Conservation (phyloP, 2,329 filamentous ascomycete genomes). For the Xylogone sp. region DNA sequence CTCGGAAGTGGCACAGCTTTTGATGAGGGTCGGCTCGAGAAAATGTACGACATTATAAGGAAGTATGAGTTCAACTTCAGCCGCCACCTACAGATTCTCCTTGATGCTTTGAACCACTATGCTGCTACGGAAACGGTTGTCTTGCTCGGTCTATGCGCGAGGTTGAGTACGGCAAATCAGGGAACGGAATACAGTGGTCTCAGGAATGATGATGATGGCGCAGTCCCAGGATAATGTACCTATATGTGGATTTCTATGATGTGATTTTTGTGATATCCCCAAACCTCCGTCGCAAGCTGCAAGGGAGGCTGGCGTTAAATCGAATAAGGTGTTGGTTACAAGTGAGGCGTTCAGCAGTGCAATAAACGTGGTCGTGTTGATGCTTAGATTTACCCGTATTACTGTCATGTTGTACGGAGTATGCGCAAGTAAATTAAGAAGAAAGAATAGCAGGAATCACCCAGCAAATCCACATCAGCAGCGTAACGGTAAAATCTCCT, state of each 20-base stretch:
- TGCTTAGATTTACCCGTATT: too few species aligned
- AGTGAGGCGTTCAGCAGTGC: background rate
- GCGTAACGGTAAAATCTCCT: too few species aligned
- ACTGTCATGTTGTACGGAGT: too few species aligned
- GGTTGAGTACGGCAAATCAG: slow-evolving; percentile 77
- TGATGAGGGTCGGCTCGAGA: slow-evolving; percentile 25
- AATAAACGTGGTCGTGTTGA: background rate
- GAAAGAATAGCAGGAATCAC: too few species aligned
- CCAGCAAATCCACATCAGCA: too few species aligned
- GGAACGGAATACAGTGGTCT: slow-evolving; percentile 63
- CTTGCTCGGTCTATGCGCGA: slow-evolving; percentile 79
- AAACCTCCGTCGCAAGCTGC: background rate
- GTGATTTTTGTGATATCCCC: slow-evolving; percentile 2
- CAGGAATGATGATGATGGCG: slow-evolving; percentile 52
- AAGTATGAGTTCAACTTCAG: slow-evolving; percentile 95
- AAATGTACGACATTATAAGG: slow-evolving; percentile 76
- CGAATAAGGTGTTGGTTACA: background rate
- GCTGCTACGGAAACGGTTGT: slow-evolving; percentile 97
- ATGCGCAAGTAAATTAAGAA: too few species aligned
- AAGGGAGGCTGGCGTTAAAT: background rate
- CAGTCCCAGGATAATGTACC: slow-evolving; percentile 12
- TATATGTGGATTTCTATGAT: slow-evolving; percentile 1
- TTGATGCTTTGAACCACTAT: slow-evolving; percentile 95
- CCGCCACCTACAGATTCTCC: slow-evolving; percentile 84
- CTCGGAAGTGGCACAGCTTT: slow-evolving; percentile 51